Percentiles rank a stretch among this genome's conserved stretches.
Evolutionary conservation across 495 filamentous ascomycete species (phyloP).

Genomic region (Podospora bellae-mahoneyi): DNA sequence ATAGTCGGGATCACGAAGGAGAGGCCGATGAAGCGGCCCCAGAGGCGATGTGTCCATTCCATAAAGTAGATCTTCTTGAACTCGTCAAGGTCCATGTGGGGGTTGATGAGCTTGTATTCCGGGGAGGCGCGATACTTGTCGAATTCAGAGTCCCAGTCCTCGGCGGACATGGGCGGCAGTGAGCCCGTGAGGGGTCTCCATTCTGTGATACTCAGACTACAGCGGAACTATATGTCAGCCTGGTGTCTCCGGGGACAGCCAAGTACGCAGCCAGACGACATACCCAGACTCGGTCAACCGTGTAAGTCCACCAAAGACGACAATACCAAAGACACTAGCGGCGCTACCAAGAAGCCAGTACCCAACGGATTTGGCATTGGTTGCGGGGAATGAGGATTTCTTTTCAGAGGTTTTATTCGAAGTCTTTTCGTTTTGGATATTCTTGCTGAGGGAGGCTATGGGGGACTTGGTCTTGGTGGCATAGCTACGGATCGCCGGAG

Average conservation of each 20-base stretch:
- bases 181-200: slow-evolving; percentile 96
- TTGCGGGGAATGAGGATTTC: slow-evolving; percentile 62
- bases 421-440: slow-evolving; percentile 4
- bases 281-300: slow-evolving; percentile 95
- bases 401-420: slow-evolving; percentile 12
- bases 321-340: slow-evolving; percentile 90
- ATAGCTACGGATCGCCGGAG: slow-evolving; percentile 23
- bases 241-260: neutral
- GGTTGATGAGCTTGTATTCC: slow-evolving; percentile 86
- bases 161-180: slow-evolving; percentile 71
- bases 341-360: slow-evolving; percentile 94
- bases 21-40: slow-evolving; percentile 89
- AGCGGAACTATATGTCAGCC: slow-evolving; percentile 3
- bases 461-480: slow-evolving; percentile 17
- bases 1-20: slow-evolving; percentile 82
- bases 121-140: slow-evolving; percentile 84
- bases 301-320: slow-evolving; percentile 91
- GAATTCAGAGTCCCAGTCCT: slow-evolving; percentile 88
- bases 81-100: slow-evolving; percentile 83
- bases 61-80: slow-evolving; percentile 99
- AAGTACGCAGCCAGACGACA: slow-evolving; percentile 18
- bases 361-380: slow-evolving; percentile 68
- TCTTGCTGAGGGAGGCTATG: slow-evolving; percentile 16
- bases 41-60: slow-evolving; percentile 96
- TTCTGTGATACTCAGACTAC: slow-evolving; percentile 95